phyloP scores from a whole-genome alignment of 1,139 yeast genomes.

The Kodamaea derodonti region DNA sequence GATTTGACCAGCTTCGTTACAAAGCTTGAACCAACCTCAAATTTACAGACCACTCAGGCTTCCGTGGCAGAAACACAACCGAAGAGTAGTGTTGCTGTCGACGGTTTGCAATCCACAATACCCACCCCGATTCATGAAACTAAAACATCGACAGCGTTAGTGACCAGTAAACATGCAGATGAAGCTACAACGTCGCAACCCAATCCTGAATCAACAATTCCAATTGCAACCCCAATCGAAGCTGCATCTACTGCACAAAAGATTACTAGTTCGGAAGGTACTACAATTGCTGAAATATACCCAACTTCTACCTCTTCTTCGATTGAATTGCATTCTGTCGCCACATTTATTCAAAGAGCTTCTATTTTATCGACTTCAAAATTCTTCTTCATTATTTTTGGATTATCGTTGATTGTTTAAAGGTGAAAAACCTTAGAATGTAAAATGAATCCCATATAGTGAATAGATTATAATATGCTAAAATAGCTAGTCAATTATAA shows the following conservation, averaged over 20 bases:
- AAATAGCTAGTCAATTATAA: too few species aligned
- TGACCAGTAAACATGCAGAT: neutral
- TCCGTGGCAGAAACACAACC: neutral
- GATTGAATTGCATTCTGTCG: neutral
- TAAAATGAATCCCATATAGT: too few species aligned
- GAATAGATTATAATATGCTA: too few species aligned
- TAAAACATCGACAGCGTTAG: neutral
- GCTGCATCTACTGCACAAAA: neutral
- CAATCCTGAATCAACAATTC: too few species aligned
- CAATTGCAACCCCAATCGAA: too few species aligned
- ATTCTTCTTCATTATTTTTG: neutral
- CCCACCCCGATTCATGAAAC: neutral
- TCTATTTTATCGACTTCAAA: neutral
- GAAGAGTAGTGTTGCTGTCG: neutral
- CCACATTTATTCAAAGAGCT: neutral
- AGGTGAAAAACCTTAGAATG: too few species aligned
- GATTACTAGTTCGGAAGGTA: neutral
- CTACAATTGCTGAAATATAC: neutral
- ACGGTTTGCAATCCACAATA: neutral
- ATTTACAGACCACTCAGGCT: too few species aligned
- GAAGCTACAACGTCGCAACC: neutral
- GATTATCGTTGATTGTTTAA: neutral
- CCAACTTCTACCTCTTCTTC: neutral
- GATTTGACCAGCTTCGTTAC: neutral
- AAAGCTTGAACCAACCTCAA: neutral